Percentiles rank a stretch among this genome's conserved stretches.
These are phyloP conservation scores for Yarrowia phangngaensis DNA, from an alignment of 805 yeast species.

Conservation along the genomic window DNA sequence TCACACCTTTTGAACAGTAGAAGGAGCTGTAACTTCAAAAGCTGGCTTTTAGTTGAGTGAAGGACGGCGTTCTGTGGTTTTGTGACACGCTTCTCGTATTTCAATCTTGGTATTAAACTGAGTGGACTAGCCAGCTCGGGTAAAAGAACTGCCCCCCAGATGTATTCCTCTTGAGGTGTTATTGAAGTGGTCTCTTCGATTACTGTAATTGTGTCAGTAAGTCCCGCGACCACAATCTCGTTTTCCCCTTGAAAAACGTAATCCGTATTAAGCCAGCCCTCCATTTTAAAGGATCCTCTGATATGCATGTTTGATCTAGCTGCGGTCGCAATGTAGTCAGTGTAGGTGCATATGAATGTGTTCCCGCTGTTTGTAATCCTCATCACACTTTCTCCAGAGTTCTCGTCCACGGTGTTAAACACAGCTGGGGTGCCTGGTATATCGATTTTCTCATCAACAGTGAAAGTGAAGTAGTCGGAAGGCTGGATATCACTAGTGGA, in stretches of 20 bases:
- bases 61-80: no score
- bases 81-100: no score
- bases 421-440: not conserved
- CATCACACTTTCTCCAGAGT: not conserved
- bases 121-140: no score
- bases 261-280: not conserved
- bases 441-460: not conserved
- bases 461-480: slow-evolving; percentile 4
- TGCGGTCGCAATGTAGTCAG: slow-evolving; percentile 11
- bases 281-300: not conserved
- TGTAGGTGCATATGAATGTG: slow-evolving; percentile 1
- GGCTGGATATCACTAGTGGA: not conserved
- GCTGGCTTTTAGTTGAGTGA: no score
- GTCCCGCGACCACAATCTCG: not conserved
- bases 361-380: not conserved
- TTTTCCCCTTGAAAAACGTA: not conserved
- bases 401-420: not conserved
- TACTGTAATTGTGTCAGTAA: not conserved
- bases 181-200: not conserved
- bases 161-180: not conserved
- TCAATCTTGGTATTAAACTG: no score
- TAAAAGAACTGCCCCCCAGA: slow-evolving; percentile 10
- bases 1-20: no score
- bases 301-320: not conserved
- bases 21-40: no score